Conservation (phyloP, 257 asterid species). For the Gardenia jasminoides region DNA sequence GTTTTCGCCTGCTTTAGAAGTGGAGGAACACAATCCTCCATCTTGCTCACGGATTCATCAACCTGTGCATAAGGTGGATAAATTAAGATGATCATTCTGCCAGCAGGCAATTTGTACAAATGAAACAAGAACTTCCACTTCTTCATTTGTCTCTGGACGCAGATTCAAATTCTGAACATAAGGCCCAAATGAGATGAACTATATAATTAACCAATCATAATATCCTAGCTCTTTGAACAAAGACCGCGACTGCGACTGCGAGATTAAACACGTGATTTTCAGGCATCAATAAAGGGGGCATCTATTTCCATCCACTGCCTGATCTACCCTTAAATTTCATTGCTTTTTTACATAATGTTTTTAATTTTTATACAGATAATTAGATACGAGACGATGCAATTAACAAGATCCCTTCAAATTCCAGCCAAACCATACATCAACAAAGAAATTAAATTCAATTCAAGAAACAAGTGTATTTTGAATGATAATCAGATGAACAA, state of each 20-base stretch:
- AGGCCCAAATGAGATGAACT: not conserved
- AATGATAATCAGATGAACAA: not conserved
- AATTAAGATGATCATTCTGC: not conserved
- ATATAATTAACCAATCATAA: not conserved
- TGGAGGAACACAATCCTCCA: conserved; percentile 63
- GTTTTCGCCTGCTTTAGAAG: conserved; percentile 51
- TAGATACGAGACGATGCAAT: not conserved
- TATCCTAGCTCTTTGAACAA: not conserved
- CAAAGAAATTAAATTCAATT: not conserved
- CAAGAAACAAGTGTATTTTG: not conserved
- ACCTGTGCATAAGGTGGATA: conserved; percentile 39
- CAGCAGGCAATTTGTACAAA: not conserved
- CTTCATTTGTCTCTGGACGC: not conserved
- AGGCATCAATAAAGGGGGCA: not conserved
- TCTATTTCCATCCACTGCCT: not conserved
- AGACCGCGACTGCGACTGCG: not conserved
- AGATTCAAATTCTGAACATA: not conserved
- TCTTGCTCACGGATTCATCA: conserved; percentile 64
- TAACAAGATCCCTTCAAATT: not conserved
- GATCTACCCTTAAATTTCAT: not conserved
- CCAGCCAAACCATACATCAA: not conserved
- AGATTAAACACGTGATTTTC: not conserved
- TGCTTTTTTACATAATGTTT: not conserved
- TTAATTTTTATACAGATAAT: not conserved
- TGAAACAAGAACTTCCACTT: not conserved